phyloP scores from a whole-genome alignment of 2,329 filamentous ascomycete genomes.

The Clarireedia hainanense region DNA sequence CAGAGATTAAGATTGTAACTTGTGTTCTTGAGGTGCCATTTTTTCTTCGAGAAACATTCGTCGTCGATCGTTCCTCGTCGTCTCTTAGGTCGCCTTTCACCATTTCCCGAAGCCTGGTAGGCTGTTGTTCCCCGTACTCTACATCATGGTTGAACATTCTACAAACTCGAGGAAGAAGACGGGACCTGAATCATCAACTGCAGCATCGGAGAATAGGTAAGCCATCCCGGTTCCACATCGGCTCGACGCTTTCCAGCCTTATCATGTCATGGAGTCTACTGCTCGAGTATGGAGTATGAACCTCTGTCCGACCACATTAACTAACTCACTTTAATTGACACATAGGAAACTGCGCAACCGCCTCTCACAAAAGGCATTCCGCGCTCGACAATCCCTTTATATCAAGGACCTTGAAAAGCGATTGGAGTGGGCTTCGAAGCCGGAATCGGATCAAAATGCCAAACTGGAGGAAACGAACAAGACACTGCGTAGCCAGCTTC shows the following conservation, averaged over 20 bases:
- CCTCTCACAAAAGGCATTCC: conserved; percentile 7
- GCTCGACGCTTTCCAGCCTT: neutral
- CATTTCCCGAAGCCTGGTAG: too few species aligned
- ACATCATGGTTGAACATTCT: conserved; percentile 5
- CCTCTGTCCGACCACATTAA: neutral
- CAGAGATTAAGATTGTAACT: too few species aligned
- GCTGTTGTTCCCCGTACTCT: too few species aligned
- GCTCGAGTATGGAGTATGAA: neutral
- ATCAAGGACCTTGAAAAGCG: conserved; percentile 7
- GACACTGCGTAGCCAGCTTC: neutral
- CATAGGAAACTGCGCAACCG: conserved; percentile 6
- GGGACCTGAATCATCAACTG: neutral
- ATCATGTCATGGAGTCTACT: neutral
- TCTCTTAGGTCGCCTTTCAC: too few species aligned
- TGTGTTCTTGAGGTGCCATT: too few species aligned
- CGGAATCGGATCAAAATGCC: conserved; percentile 6
- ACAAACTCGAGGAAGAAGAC: neutral
- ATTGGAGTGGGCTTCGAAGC: conserved; percentile 6
- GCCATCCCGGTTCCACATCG: neutral
- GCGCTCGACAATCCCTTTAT: conserved; percentile 4
- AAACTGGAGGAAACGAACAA: conserved; percentile 5
- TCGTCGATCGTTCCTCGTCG: too few species aligned
- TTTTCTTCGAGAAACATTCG: too few species aligned
- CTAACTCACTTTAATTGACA: neutral
- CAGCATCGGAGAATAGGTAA: conserved; percentile 8